Evolutionary conservation across 345 rosid species (phyloP), one percentile per base, ranked within the genome.

Genomic region (Ceriops tagal): DNA sequence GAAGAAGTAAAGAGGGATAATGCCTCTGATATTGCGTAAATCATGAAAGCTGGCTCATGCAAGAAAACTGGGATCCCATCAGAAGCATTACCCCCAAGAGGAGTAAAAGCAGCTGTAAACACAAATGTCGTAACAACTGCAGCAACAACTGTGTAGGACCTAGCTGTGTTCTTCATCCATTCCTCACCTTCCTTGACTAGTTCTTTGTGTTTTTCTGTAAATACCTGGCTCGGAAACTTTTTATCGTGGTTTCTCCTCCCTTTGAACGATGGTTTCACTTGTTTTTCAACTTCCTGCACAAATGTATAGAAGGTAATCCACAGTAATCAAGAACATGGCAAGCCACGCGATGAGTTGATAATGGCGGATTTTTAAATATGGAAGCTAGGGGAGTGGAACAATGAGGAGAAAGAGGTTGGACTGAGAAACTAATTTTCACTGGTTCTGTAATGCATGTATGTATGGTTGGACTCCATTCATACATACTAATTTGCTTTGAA

Each of bases 131-230:
- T 62, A 6, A 73, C 61, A 16, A 67, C 68, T 1, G 71, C 20
- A 3, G 71, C 77, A 7, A 68, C 77, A 8, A 67, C 72, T 5
- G 55, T 60, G 24, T 47, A 67, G 13, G 71, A 61, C 7, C 61
- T 28, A 20, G 71, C 63, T 10, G 63, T 67, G 43, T 53, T 56
- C 43, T 67, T 73, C 66, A 73, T 73, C 77, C 77, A 73, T 24
- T 24, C 26, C 26, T 24, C 26, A 24, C 26, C 26, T 24, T 24
- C 26, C 26, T 24, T 24, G 13, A 53, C 67, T 16, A 62, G 26
- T 3, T 39, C 57, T 11, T n/a, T 19, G 66, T 59, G 66, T 9
- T 64, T 61, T 3, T 62, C 51, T 0, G 67, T 22, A 20, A 70
- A 63, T 6, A 70, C 53, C 16, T 22, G 19, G 2, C 32, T 13